Evolutionary conservation across 495 filamentous ascomycete species (phyloP), one percentile per base, ranked within the genome.

Genomic region (Aspergillus kassunensis): DNA sequence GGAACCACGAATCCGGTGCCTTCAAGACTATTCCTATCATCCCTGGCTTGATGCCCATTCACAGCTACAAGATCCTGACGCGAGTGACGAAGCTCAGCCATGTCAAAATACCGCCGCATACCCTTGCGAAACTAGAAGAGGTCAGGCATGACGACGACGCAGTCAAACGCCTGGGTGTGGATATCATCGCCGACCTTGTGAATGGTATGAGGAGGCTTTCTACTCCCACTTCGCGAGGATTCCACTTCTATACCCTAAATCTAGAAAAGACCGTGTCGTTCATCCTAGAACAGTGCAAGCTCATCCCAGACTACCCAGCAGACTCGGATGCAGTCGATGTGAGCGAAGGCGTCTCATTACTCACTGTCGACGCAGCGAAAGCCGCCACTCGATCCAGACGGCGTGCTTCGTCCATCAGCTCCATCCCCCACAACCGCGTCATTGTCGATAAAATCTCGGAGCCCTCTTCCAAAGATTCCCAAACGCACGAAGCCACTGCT

Each of bases 171-270:
- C 73, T 76, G 0, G 80, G 80, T 58, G 78, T 83, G 18, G 73
- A 83, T 48, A 66, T 77, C 27, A 59, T 75, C 27, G 71, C 61
- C 43, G 62, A 72, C 25, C 63, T 74, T 33, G 72, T 73, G 24
- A 62, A 67, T 27, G 71, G 71, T 50, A 81, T 97, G 58, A 86
- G 85, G 66, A 73, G 79, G 52, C 68, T 86, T 30, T 75, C 80
- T 43, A 72, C 68, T 12, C 73, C 77, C 3, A 74, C 76, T 2
- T 83, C 80, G 11, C 77, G 82, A 49, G 93, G 93, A 12, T 97
- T 96, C 72, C 93, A 98, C 61, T 98, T 98, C 72, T 98, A 96
- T 59, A 97, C 95, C 0, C 72, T 98, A 27, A 98, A 98, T 67
- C 75, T 98, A 10, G 93, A 98, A 64, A 98, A 98, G 68, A 89